A percentile compares a stretch with the other conserved stretches of the same genome.
Evolutionary conservation across 441 rosid genomes (phyloP).

Genomic region (Erodium moschatum): DNA sequence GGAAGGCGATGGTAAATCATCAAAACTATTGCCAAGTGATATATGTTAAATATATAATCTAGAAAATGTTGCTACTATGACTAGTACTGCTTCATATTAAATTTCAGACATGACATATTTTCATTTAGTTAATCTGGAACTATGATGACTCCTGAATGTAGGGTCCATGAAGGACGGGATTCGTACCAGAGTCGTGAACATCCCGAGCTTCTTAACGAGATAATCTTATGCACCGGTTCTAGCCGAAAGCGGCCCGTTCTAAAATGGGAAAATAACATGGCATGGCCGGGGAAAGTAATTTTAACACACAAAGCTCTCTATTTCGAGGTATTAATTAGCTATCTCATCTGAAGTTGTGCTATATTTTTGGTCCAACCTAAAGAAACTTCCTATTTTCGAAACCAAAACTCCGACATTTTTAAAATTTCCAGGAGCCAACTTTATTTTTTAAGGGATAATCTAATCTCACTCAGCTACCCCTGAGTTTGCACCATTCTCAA

Average conservation of each 20-base stretch:
- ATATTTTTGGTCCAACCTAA: no score
- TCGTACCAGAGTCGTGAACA: slow-evolving; percentile 51
- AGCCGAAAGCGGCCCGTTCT: slow-evolving; percentile 85
- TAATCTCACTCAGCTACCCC: no score
- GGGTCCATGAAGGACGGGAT: slow-evolving; percentile 73
- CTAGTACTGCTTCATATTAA: not conserved
- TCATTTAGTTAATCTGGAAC: not conserved
- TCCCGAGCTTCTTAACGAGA: slow-evolving; percentile 49
- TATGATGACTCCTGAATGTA: slow-evolving; percentile 26
- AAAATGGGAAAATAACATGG: slow-evolving; percentile 85
- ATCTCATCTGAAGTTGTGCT: slow-evolving; percentile 3
- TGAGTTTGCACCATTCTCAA: no score
- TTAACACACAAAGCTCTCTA: slow-evolving; percentile 82
- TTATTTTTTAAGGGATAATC: no score
- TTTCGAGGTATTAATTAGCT: slow-evolving; percentile 57
- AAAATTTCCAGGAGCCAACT: no score
- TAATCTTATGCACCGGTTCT: slow-evolving; percentile 67
- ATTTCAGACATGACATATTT: not conserved
- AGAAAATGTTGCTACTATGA: not conserved
- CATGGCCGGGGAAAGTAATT: slow-evolving; percentile 90
- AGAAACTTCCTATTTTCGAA: no score
- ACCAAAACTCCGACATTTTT: no score
- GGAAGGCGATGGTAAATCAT: not conserved
- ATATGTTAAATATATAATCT: not conserved
- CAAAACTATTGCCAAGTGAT: not conserved